Base-by-base conservation (phyloP, 2,329 filamentous ascomycete species). In the Didymella pinodella region DNA sequence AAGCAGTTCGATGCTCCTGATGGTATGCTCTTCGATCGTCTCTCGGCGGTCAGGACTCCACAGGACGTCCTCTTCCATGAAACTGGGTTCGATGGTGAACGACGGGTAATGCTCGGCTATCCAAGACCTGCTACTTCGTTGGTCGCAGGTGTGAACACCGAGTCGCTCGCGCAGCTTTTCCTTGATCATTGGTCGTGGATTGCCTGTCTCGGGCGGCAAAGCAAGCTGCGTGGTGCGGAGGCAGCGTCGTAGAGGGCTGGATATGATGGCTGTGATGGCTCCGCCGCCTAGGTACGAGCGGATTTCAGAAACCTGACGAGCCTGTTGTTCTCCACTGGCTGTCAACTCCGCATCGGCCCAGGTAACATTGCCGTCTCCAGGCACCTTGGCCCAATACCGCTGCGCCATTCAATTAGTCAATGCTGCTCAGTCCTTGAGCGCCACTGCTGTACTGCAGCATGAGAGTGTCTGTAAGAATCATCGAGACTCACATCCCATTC, bases 121-220 rank as follows among this genome's bases (percentile, higher is more conserved):
- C 57, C 81, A 79, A 2, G 81, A 79, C 65, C 79, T 82, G 62
- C 76, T 82, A 11, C 81, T 83, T 10, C 88, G 80, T 36, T 83
- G 80, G 73, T 90, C 86, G 71, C 88, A 90, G 1, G 86, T 89
- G 68, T 89, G 87, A 38, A 86, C 83, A 54, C 83, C 86, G 57
- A 89, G 83, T 6, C 83, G 82, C 74, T 90, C 88, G 36, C 88
- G 82, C 64, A 89, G 49, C 61, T 80, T 78, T 67, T 89, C 88
- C 74, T 88, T 89, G 57, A 90, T 77, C 2, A 79, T 74, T 0
- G 86, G 86, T 29, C 5, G 16, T 7, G 4, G 70, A 71, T 31
- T 5, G 41, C 10, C 8, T 25, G n/a, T 20, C 29, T 38, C 55
- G 11, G 65, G 87, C 88, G 0, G 80, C 80, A 87, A 90, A 5